Evolutionary conservation across 352 stramenopile species (phyloP).

Genomic region (Phytopythium montanum): DNA sequence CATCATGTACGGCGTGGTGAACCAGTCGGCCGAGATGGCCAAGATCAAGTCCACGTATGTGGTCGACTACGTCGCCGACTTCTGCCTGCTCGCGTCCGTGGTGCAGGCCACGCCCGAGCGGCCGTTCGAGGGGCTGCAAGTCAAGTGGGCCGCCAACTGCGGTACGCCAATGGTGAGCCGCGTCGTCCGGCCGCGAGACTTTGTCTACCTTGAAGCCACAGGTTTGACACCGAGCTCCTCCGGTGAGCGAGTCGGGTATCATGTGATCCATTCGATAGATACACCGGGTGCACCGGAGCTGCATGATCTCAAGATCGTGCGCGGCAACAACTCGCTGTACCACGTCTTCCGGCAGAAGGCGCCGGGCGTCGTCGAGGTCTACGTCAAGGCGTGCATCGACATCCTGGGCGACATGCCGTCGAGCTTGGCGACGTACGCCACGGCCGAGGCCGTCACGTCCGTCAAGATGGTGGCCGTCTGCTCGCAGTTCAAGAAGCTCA

Average conservation of each 20-base stretch:
- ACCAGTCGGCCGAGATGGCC: constrained; percentile 15
- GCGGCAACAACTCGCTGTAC: constrained; percentile 26
- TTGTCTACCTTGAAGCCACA: constrained; percentile 51
- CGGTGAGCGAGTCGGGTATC: constrained; percentile 37
- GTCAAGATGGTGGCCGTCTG: constrained; percentile 21
- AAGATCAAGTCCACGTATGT: constrained; percentile 21
- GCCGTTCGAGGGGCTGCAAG: constrained; percentile 10
- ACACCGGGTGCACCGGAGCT: constrained; percentile 21
- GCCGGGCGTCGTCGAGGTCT: constrained; percentile 31
- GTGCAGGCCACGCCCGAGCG: constrained; percentile 4
- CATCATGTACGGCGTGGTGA: constrained; percentile 22
- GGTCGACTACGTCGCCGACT: constrained; percentile 17
- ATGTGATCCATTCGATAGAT: constrained; percentile 39
- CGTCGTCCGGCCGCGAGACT: constrained; percentile 24
- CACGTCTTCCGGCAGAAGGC: constrained; percentile 32
- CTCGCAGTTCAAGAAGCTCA: constrained; percentile 31
- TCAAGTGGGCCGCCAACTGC: constrained; percentile 14
- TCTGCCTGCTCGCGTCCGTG: constrained; percentile 10
- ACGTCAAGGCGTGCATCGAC: constrained; percentile 30
- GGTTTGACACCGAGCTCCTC: constrained; percentile 25
- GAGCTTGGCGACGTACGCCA: constrained; percentile 19
- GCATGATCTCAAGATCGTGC: constrained; percentile 18
- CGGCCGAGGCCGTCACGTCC: constrained; percentile 24
- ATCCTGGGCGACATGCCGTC: constrained; percentile 24
- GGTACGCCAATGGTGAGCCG: background rate